Percentiles rank a stretch among this genome's conserved stretches.
Evolutionary conservation across 2,329 filamentous ascomycete species (phyloP).

Genomic region (Corynespora cassiicola): DNA sequence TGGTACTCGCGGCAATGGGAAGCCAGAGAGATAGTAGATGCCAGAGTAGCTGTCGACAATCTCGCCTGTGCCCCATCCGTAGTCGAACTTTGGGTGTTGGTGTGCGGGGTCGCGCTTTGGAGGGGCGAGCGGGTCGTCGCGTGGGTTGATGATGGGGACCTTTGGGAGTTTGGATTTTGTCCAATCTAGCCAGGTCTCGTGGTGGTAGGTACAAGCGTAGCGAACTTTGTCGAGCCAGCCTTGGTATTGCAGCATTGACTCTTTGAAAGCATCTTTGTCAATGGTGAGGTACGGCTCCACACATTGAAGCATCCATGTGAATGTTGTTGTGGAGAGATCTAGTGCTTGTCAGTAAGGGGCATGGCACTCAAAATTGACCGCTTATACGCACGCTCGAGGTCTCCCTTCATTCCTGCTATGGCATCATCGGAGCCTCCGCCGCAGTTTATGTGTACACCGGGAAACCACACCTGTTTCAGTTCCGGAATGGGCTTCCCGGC

Average conservation of each 20-base stretch:
- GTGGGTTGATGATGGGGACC: conserved; percentile 29
- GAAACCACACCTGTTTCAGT: conserved; percentile 63
- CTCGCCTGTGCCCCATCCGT: conserved; percentile 57
- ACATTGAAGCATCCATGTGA: conserved; percentile 64
- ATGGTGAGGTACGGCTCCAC: conserved; percentile 55
- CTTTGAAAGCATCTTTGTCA: conserved; percentile 50
- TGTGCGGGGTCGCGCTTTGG: conserved; percentile 37
- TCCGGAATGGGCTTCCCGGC: no score
- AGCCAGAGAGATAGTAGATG: conserved; percentile 52
- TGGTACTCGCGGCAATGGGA: conserved; percentile 49
- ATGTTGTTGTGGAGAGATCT: conserved; percentile 55
- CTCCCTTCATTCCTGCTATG: conserved; percentile 37
- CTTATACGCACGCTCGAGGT: conserved; percentile 37
- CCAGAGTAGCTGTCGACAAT: conserved; percentile 49
- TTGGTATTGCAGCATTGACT: conserved; percentile 48
- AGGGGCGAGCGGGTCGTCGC: conserved; percentile 20
- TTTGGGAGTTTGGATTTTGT: conserved; percentile 21
- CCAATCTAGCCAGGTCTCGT: conserved; percentile 21
- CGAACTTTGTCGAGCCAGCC: conserved; percentile 39
- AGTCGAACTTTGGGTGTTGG: conserved; percentile 42
- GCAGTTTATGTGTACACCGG: conserved; percentile 59
- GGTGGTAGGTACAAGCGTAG: conserved; percentile 38
- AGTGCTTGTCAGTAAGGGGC: conserved; percentile 6
- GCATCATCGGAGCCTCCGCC: conserved; percentile 53
- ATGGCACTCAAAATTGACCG: no score